Evolutionary conservation across 2,329 filamentous ascomycete species (phyloP).

Genomic region (Cladosporium sp.): DNA sequence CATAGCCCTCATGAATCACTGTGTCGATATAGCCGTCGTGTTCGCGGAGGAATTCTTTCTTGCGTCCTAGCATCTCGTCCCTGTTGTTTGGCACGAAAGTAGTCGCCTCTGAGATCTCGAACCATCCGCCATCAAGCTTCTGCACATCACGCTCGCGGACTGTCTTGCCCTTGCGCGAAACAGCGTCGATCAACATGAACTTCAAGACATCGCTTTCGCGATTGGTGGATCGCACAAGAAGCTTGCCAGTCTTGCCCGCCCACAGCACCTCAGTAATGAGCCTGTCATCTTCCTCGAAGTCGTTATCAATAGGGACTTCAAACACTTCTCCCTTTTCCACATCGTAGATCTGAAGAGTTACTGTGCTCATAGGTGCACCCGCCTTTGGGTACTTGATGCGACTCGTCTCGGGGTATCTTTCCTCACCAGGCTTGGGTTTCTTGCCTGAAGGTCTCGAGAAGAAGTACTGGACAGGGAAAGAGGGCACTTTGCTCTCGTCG

Average conservation of each 20-base stretch:
- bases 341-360: conserved; percentile 86
- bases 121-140: conserved; percentile 92
- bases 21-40: conserved; percentile 92
- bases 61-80: conserved; percentile 64
- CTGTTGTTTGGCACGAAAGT: conserved; percentile 69
- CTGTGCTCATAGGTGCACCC: conserved; percentile 86
- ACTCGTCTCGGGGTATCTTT: conserved; percentile 84
- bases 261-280: conserved; percentile 92
- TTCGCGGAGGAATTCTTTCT: conserved; percentile 30
- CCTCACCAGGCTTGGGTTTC: conserved; percentile 63
- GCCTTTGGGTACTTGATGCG: conserved; percentile 98
- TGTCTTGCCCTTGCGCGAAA: conserved; percentile 67
- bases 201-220: conserved; percentile 88
- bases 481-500: conserved; percentile 86
- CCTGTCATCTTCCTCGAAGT: conserved; percentile 75
- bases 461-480: conserved; percentile 92
- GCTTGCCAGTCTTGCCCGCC: conserved; percentile 69
- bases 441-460: conserved; percentile 78
- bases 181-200: conserved; percentile 79
- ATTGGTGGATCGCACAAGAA: conserved; percentile 88
- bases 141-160: conserved; percentile 76
- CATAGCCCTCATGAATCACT: conserved; percentile 77
- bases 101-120: conserved; percentile 86
- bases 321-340: conserved; percentile 73
- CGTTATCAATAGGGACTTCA: conserved; percentile 68